Evolutionary conservation across 768 basidiomycete genomes (phyloP).

Genomic region (Xanthoconium stramineum): DNA sequence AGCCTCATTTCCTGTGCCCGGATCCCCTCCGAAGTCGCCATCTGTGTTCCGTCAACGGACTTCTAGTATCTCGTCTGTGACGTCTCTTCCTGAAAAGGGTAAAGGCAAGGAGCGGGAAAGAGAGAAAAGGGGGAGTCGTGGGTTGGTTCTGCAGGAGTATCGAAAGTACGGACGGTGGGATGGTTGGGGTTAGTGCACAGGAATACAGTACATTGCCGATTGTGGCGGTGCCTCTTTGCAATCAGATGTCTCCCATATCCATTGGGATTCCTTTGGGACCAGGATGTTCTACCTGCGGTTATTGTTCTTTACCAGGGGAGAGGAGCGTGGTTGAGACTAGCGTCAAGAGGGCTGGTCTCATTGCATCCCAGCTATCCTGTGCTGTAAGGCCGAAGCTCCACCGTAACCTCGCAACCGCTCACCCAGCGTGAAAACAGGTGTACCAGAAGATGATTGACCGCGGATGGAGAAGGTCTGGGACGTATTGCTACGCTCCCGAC

Average conservation of each 20-base stretch:
- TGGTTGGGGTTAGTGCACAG: slow-evolving; percentile 61
- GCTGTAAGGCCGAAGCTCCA: slow-evolving; percentile 33
- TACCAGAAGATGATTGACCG: slow-evolving; percentile 84
- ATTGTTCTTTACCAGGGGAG: slow-evolving; percentile 56
- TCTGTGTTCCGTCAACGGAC: slow-evolving; percentile 44
- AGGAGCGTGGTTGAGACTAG: slow-evolving; percentile 42
- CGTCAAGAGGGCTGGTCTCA: slow-evolving; percentile 46
- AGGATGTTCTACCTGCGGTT: slow-evolving; percentile 54
- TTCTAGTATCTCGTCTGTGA: slow-evolving; percentile 52
- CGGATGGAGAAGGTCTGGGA: slow-evolving; percentile 82
- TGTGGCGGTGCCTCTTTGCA: background rate
- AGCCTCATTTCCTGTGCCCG: slow-evolving; percentile 19
- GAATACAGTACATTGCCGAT: background rate
- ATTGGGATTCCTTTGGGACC: slow-evolving; percentile 26
- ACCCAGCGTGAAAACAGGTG: slow-evolving; percentile 41
- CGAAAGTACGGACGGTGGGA: slow-evolving; percentile 86
- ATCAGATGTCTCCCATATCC: slow-evolving; percentile 26
- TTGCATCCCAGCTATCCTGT: slow-evolving; percentile 52
- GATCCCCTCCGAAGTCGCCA: slow-evolving; percentile 45
- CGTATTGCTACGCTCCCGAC: slow-evolving; percentile 87
- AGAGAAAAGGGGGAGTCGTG: slow-evolving; percentile 53
- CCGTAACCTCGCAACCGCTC: background rate
- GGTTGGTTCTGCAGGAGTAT: slow-evolving; percentile 73
- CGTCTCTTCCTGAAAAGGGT: slow-evolving; percentile 47
- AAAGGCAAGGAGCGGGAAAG: slow-evolving; percentile 58